Conservation (phyloP, 2,329 filamentous ascomycete species). For the Monosporascus sp. region DNA sequence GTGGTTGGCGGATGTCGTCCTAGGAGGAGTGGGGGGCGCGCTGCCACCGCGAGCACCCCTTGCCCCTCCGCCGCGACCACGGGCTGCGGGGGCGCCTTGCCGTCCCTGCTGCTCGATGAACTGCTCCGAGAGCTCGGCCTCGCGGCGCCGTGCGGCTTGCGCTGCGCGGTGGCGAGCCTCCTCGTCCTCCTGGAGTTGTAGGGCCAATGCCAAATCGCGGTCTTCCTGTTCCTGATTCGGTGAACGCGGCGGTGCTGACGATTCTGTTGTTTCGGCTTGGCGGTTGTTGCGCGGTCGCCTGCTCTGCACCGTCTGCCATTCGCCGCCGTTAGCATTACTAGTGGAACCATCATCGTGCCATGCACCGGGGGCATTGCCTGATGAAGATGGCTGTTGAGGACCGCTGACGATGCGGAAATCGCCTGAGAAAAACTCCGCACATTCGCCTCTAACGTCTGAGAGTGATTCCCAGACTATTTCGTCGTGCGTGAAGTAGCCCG, state of each 20-base stretch:
- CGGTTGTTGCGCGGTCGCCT: slow-evolving; percentile 23
- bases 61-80: slow-evolving; percentile 10
- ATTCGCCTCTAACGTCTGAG: slow-evolving; percentile 79
- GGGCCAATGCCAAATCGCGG: slow-evolving; percentile 77
- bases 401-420: slow-evolving; percentile 84
- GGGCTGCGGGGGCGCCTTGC: slow-evolving; percentile 16
- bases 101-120: slow-evolving; percentile 62
- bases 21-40: slow-evolving; percentile 18
- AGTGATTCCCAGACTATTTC: slow-evolving; percentile 96
- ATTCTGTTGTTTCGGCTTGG: slow-evolving; percentile 8
- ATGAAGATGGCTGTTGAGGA: slow-evolving; percentile 22
- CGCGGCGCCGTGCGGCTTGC: slow-evolving; percentile 57
- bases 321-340: slow-evolving; percentile 28
- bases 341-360: slow-evolving; percentile 15
- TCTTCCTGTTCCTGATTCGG: slow-evolving; percentile 66
- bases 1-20: slow-evolving; percentile 19
- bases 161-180: slow-evolving; percentile 67
- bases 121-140: slow-evolving; percentile 63
- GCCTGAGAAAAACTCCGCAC: slow-evolving; percentile 79
- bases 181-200: slow-evolving; percentile 93
- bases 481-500: slow-evolving; percentile 79
- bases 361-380: slow-evolving; percentile 5
- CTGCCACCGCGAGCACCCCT: slow-evolving; percentile 16
- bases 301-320: slow-evolving; percentile 53
- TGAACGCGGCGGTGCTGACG: slow-evolving; percentile 26